Evolutionary conservation across 441 rosid genomes (phyloP), one percentile per base, ranked within the genome.

Genomic region (Adansonia madagascariensis): DNA sequence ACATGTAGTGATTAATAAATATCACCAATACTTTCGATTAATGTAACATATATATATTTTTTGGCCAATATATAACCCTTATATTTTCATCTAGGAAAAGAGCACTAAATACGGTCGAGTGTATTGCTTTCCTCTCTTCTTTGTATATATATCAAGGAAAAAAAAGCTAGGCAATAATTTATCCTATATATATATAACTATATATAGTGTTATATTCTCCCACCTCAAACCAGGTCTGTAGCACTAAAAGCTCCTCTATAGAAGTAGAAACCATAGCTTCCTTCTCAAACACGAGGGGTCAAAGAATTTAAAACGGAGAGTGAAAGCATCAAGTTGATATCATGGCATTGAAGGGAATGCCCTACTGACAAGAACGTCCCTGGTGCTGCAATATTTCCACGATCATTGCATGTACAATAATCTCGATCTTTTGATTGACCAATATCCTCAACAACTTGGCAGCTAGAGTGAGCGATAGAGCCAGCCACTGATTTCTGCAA

Each of bases 241-340:
- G 7, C 71, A 11, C 10, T 47, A 47, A 47, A 12, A 56, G 60
- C 11, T 57, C 11, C 8, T 49, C 46, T 41, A 68, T 43, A 43
- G 46, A 43, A 43, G 46, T 6, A 63, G 22, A 62, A 69, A 35
- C 15, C 69, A 62, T 18, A 27, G 1, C 5, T 70, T 12, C 31
- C 62, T 77, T 46, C 55, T 27, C 11, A 63, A 63, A 31, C 64
- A 22, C 11, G 39, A 24, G 0, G 15, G 24, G 44, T 67, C 17
- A 11, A 39, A 59, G 61, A 22, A 59, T 6, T 69, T 71, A 76
- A 43, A 62, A 78, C 69, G 15, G 81, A 77, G 11, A 81, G 80
- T 18, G 86, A 85, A 12, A 85, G 84, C 20, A 65, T 8, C 43
- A 71, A 79, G 20, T 80, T 71, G 18, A 79, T 4, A 71, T 66